phyloP scores from a whole-genome alignment of 108 stramenopile genomes.

The Discostella stelligeroides region DNA sequence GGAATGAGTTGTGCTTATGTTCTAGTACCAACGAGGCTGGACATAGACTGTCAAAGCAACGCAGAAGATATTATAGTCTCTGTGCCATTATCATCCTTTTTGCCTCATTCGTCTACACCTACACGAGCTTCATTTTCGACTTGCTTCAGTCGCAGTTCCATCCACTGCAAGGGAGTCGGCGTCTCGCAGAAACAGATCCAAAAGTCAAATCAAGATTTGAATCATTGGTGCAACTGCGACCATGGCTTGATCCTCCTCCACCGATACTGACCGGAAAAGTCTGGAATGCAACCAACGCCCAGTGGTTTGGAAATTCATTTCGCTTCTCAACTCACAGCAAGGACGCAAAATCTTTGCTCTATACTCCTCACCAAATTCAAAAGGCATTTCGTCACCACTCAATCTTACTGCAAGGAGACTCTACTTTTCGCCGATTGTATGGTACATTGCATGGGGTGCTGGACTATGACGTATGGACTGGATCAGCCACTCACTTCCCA shows the following conservation, averaged over 20 bases:
- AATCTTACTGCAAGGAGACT: conserved; percentile 8
- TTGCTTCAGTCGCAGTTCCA: not conserved
- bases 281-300: conserved; percentile 1
- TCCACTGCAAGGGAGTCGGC: not conserved
- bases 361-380: conserved; percentile 17
- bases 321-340: not conserved
- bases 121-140: too few relatives aligned
- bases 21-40: too few relatives aligned
- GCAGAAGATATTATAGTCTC: not conserved
- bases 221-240: not conserved
- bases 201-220: not conserved
- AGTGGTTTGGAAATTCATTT: conserved; percentile 10
- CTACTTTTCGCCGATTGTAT: conserved; percentile 10
- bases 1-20: not conserved
- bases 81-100: too few relatives aligned
- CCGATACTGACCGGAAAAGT: not conserved
- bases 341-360: not conserved
- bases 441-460: conserved; percentile 7
- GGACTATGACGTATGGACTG: conserved; percentile 4
- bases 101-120: too few relatives aligned
- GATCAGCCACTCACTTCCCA: not conserved
- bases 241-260: conserved; percentile 2
- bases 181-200: not conserved
- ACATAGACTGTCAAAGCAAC: not conserved
- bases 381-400: conserved; percentile 20